Evolutionary conservation across 2,329 filamentous ascomycete genomes (phyloP), one percentile per base, ranked within the genome.

Genomic region (Arthrobotrys megalospora): DNA sequence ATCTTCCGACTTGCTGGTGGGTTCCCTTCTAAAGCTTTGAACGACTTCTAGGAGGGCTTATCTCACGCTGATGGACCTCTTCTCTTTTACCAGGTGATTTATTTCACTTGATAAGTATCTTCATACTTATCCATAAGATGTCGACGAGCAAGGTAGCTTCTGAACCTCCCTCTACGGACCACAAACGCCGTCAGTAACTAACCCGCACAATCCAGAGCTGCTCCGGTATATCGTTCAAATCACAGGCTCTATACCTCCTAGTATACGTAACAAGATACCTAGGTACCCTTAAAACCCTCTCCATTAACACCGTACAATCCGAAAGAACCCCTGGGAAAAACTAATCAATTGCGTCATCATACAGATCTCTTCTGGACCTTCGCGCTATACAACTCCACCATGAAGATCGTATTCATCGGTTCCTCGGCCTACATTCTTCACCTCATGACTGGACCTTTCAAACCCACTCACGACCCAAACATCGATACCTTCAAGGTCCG

Each of bases 101-200:
- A 84, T 97, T 94, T 87, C 96, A 99, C 88, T 87, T 99, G 82
- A 88, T 92, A 80, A 98, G 95, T 67, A 97, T 99, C 84, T 88
- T 97, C 82, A 97, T 99, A 82, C 88, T 99, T 79, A 88, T 99
- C 80, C 94, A 97, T 84, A 99, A 99, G 88, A 99, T 99, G 94
- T 91, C 91, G 82, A 80, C 78, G 53, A 81, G 80, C 70, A 85
- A 85, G 72, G 81, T 82, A 50, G n/a, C 24, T 48, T 43, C 43
- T 63, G 65, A 80, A 79, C 55, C 43, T 45, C 34, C 38, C 48
- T 79, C 19, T 66, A 32, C 69, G 16, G 55, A 55, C n/a, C n/a
- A 16, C 21, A 12, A 34, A 16, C 1, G 36, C 16, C 14, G 32
- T 2, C 8, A 12, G 53, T 34, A 62, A 53, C 58, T 58, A 38